Evolutionary conservation across 2,329 filamentous ascomycete species (phyloP).

Genomic region (Ascosphaera apis): DNA sequence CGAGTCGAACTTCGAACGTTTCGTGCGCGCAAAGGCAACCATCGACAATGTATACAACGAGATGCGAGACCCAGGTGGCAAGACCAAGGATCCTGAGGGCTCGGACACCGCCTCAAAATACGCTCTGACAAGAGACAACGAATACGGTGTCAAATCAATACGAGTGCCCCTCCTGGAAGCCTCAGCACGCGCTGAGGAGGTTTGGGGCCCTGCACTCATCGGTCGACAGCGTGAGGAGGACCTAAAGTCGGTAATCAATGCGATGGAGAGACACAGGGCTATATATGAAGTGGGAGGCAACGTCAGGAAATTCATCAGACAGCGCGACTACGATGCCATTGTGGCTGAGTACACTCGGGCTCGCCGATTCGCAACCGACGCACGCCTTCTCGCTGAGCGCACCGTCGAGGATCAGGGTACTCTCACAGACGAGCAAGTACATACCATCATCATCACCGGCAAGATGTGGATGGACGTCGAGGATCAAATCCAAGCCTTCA

Average conservation of each 20-base stretch:
- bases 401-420: slow-evolving; percentile 26
- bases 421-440: slow-evolving; percentile 56
- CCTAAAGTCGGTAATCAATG: slow-evolving; percentile 52
- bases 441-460: slow-evolving; percentile 68
- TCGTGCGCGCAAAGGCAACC: slow-evolving; percentile 88
- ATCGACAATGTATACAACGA: slow-evolving; percentile 98
- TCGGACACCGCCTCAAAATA: not conserved
- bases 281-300: slow-evolving; percentile 60
- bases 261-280: slow-evolving; percentile 56
- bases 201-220: slow-evolving; percentile 86
- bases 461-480: slow-evolving; percentile 93
- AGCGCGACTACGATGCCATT: slow-evolving; percentile 71
- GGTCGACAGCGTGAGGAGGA: slow-evolving; percentile 79
- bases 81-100: slow-evolving; percentile 34
- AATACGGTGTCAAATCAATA: slow-evolving; percentile 73
- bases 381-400: slow-evolving; percentile 41
- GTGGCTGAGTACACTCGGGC: slow-evolving; percentile 72
- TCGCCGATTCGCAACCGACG: slow-evolving; percentile 59
- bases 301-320: slow-evolving; percentile 65
- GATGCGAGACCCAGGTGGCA: slow-evolving; percentile 60
- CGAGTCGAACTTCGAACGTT: slow-evolving; percentile 94
- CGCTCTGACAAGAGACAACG: slow-evolving; percentile 73
- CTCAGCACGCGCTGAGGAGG: slow-evolving; percentile 81
- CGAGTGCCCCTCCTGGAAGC: slow-evolving; percentile 73
- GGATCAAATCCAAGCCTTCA: slow-evolving; percentile 65